phyloP scores from a whole-genome alignment of 768 basidiomycete species.

The Amanita muscaria region DNA sequence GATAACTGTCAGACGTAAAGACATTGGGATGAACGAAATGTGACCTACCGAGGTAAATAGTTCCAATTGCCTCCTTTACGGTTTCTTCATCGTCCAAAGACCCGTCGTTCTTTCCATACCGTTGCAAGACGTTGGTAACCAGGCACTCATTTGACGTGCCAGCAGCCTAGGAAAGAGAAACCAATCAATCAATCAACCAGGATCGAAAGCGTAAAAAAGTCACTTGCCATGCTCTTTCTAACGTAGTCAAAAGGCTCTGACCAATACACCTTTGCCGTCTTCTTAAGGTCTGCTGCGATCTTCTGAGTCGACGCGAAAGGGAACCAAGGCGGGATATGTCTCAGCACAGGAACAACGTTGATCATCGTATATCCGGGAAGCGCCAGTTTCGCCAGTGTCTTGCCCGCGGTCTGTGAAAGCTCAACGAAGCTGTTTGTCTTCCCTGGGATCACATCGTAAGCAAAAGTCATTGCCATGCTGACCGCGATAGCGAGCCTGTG shows the following conservation, averaged over 20 bases:
- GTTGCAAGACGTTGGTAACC: not conserved
- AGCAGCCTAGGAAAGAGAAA: not conserved
- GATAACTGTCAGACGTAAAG: too few relatives aligned
- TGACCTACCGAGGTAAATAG: not conserved
- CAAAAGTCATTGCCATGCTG: slow-evolving; percentile 1
- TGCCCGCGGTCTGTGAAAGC: not conserved
- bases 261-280: not conserved
- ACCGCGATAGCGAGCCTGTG: not conserved
- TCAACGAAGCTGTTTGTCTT: not conserved
- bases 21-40: too few relatives aligned
- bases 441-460: not conserved
- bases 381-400: not conserved
- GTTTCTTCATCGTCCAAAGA: not conserved
- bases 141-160: not conserved
- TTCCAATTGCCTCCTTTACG: not conserved
- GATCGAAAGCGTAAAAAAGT: too few relatives aligned
- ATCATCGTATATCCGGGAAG: not conserved
- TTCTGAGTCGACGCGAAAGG: slow-evolving; percentile 1
- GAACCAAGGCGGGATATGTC: slow-evolving; percentile 4
- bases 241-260: not conserved
- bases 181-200: too few relatives aligned
- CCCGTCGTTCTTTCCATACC: not conserved
- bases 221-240: not conserved
- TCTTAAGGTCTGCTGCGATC: not conserved
- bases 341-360: not conserved